A percentile compares a stretch with the other conserved stretches of the same genome.
Evolutionary conservation across 164 flowering plant genomes (phyloP).

Genomic region (Piper betle): DNA sequence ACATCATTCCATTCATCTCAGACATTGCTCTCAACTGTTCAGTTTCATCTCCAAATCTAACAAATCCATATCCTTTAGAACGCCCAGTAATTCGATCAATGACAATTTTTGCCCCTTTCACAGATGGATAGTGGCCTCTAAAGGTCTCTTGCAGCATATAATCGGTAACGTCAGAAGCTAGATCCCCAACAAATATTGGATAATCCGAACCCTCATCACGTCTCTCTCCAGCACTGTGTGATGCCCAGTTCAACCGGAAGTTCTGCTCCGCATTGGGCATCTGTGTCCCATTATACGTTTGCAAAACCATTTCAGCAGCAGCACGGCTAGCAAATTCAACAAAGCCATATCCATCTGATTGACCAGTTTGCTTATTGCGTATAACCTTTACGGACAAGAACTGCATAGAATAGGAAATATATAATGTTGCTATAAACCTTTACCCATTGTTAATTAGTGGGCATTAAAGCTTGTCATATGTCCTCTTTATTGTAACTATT

Average conservation of each 20-base stretch:
- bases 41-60: constrained; percentile 82
- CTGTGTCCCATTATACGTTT: constrained; percentile 56
- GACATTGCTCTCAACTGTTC: constrained; percentile 81
- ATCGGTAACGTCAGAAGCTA: constrained; percentile 88
- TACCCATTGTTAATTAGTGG: too few species aligned
- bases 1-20: constrained; percentile 77
- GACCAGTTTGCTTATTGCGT: constrained; percentile 66
- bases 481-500: too few species aligned
- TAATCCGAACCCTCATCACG: constrained; percentile 68
- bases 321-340: constrained; percentile 61
- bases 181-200: constrained; percentile 87
- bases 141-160: constrained; percentile 70
- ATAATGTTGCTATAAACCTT: constrained; percentile 4
- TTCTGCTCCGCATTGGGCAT: constrained; percentile 70
- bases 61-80: constrained; percentile 95
- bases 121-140: constrained; percentile 44
- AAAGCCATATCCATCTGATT: constrained; percentile 87
- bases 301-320: constrained; percentile 64
- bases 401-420: constrained; percentile 19
- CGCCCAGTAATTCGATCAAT: constrained; percentile 82
- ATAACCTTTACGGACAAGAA: constrained; percentile 63
- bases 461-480: too few species aligned
- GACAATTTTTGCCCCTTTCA: constrained; percentile 87
- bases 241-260: constrained; percentile 85
- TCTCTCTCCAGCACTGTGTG: constrained; percentile 64